Evolutionary conservation across 1,139 yeast genomes (phyloP), one percentile per base, ranked within the genome.

Genomic region (Hemisphaericaspora xylofermentans): DNA sequence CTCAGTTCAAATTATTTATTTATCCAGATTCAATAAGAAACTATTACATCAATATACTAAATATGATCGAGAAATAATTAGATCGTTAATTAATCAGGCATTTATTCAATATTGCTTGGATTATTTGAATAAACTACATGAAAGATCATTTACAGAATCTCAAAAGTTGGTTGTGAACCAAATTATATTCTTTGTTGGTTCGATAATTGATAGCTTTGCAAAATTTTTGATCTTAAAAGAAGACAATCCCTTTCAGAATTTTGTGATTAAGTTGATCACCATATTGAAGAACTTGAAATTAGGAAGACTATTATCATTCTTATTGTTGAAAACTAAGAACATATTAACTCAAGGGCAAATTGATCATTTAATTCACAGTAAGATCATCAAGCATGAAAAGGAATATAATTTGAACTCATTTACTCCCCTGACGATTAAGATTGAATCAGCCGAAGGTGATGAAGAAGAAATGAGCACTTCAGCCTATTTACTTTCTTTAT

Each of bases 51-150:
- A 17, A 13, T 30, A 33, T n/a, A 33, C 18, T 6, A 36, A 36
- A 26, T 38, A 36, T 35, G 45, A 42, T 30, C 32, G 29, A 26
- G 47, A 44, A 16, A 38, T 44, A 2, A 21, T 44, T 15, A 36
- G 22, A 17, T 7, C 29, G 13, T 35, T 39, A 19, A 38, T 44
- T 5, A 38, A 39, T 33, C 26, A 12, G 8, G 41, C 40, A 26
- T 39, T 42, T 17, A 32, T 40, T 24, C 40, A 38, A 13, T 43
- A 41, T 35, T 37, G 33, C 6, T 18, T 32, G 25, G 41, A 39
- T 17, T 39, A 42, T 31, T 25, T 42, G 29, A 35, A 32, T 22
- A 36, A 36, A 14, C 26, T 36, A 17, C 39, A 36, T 19, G 39
- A 36, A 15, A 30, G 27, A 17, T 18, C 39, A 3, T 36, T 36